Evolutionary conservation across 1,284 basidiomycete genomes (phyloP).

Genomic region (Waitea zeae): DNA sequence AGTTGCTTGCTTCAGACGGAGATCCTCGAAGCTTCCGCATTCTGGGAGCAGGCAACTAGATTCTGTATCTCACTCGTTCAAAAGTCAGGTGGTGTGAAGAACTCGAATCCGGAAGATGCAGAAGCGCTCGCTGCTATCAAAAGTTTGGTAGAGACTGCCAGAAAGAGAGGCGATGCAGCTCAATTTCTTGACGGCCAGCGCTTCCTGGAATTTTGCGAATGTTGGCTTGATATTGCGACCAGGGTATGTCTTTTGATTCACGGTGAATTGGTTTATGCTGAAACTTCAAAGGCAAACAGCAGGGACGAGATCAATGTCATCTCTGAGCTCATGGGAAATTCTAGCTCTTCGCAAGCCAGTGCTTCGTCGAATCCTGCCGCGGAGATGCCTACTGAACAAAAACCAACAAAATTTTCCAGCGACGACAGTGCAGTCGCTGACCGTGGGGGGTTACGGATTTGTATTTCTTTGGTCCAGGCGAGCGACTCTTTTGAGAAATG

Average conservation of each 20-base stretch:
- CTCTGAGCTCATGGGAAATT: slow-evolving; percentile 18
- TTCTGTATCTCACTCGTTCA: slow-evolving; percentile 23
- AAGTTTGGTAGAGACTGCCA: slow-evolving; percentile 19
- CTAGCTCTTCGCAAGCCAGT: background rate
- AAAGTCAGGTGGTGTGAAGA: slow-evolving; percentile 14
- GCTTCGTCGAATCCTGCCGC: background rate
- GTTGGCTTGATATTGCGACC: slow-evolving; percentile 36
- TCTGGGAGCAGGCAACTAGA: slow-evolving; percentile 52
- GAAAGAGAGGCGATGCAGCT: slow-evolving; percentile 17
- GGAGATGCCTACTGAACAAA: no score
- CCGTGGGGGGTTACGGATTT: no score
- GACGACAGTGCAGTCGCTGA: no score
- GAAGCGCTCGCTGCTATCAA: slow-evolving; percentile 14
- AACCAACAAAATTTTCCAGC: no score
- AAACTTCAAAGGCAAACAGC: background rate
- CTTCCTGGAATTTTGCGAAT: slow-evolving; percentile 48
- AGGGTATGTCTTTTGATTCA: slow-evolving; percentile 15
- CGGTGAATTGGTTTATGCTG: background rate
- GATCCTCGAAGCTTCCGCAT: slow-evolving; percentile 20
- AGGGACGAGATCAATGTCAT: slow-evolving; percentile 12
- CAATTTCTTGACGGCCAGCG: slow-evolving; percentile 26
- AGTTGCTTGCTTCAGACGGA: slow-evolving; percentile 14
- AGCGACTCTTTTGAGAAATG: no score
- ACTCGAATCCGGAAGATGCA: slow-evolving; percentile 3
- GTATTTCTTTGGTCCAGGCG: no score